phyloP scores from a whole-genome alignment of 768 basidiomycete genomes.

The Kwoniella newhampshirensis region DNA sequence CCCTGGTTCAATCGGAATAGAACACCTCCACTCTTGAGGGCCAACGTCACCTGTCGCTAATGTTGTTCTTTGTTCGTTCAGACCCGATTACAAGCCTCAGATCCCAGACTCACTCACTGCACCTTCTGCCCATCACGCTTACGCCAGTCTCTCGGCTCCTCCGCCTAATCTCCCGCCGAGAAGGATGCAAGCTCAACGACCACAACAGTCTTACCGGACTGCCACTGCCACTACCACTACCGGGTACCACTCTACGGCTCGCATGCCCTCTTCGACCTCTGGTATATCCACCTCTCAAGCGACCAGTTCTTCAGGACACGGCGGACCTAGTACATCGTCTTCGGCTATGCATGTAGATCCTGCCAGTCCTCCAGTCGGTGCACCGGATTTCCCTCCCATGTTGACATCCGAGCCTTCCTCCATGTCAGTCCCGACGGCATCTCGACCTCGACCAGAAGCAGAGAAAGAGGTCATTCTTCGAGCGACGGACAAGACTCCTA shows the following conservation, averaged over 20 bases:
- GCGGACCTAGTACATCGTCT: constrained; percentile 5
- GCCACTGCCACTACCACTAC: not conserved
- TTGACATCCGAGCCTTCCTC: not conserved
- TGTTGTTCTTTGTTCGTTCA: not conserved
- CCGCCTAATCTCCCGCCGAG: constrained; percentile 43
- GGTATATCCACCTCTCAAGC: too few relatives aligned
- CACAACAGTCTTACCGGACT: not conserved
- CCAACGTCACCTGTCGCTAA: constrained; percentile 8
- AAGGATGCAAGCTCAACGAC: constrained; percentile 14
- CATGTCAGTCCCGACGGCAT: not conserved
- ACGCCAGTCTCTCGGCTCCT: constrained; percentile 41
- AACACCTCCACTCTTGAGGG: not conserved
- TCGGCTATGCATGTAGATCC: not conserved
- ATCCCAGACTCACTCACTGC: constrained; percentile 40
- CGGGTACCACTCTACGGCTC: too few relatives aligned
- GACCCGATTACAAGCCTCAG: constrained; percentile 49
- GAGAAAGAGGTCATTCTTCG: constrained; percentile 35
- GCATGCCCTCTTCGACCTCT: not conserved
- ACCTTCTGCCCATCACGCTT: constrained; percentile 39
- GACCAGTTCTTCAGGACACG: not conserved
- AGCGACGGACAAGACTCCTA: constrained; percentile 37
- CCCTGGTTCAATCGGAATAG: not conserved
- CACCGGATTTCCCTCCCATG: constrained; percentile 19
- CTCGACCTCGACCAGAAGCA: constrained; percentile 19
- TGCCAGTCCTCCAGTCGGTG: constrained; percentile 22